Evolutionary conservation across 371 early-diverging fungal species (phyloP).

Genomic region (Saksenaea vasiformis): DNA sequence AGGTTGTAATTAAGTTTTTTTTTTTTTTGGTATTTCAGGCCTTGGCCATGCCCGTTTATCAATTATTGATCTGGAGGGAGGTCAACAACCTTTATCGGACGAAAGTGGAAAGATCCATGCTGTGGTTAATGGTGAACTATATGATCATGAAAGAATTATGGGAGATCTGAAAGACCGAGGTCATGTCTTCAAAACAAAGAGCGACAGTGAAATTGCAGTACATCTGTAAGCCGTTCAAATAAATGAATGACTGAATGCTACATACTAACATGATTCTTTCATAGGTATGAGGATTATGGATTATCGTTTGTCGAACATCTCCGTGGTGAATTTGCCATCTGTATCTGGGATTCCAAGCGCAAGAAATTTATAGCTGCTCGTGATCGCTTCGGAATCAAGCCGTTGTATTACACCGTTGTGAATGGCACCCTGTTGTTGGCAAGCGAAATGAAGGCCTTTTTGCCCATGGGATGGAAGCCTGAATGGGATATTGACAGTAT

Average conservation of each 20-base stretch:
- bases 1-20: neutral
- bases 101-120: constrained; percentile 8
- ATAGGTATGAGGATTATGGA: constrained; percentile 18
- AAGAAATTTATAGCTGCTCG: constrained; percentile 21
- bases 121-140: constrained; percentile 30
- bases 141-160: constrained; percentile 25
- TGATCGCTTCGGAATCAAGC: constrained; percentile 32
- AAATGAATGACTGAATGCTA: too few species aligned
- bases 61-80: constrained; percentile 26
- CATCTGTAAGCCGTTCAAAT: constrained; percentile 9
- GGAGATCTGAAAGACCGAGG: constrained; percentile 13
- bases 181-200: constrained; percentile 21
- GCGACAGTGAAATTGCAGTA: constrained; percentile 27
- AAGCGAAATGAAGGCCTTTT: constrained; percentile 29
- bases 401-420: constrained; percentile 23
- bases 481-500: constrained; percentile 28
- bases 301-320: constrained; percentile 21
- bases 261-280: too few species aligned
- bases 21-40: neutral
- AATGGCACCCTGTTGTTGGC: constrained; percentile 22
- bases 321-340: constrained; percentile 27
- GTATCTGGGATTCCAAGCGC: constrained; percentile 19
- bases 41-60: constrained; percentile 24
- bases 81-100: constrained; percentile 21
- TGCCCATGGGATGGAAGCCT: constrained; percentile 23